A percentile compares a stretch with the other conserved stretches of the same genome.
Conservation (phyloP, 495 filamentous ascomycete genomes). For the Cercophora scortea region DNA sequence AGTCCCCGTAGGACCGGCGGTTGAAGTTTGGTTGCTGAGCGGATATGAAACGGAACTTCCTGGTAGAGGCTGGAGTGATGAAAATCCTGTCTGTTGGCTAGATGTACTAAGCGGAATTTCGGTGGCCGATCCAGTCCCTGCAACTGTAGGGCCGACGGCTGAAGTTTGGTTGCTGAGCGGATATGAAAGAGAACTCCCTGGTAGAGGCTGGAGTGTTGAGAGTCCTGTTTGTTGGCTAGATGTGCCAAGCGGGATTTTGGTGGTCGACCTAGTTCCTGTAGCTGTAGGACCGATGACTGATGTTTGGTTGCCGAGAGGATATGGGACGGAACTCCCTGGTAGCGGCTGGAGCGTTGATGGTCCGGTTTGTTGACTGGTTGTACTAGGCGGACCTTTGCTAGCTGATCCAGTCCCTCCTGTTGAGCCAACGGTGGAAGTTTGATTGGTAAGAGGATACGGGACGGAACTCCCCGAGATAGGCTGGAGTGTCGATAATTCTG, state of each 20-base stretch:
- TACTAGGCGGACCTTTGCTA: background rate
- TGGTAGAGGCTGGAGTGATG: background rate
- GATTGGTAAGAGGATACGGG: too few relatives aligned
- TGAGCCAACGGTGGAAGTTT: background rate
- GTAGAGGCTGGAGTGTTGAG: background rate
- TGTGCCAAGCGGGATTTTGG: background rate
- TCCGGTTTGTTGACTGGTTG: background rate
- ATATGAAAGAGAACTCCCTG: background rate
- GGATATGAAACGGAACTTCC: conserved; percentile 1
- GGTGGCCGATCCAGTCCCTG: background rate
- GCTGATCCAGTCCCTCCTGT: background rate
- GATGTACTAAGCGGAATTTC: background rate
- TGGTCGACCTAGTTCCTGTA: background rate
- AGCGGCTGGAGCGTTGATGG: background rate
- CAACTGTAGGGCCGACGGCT: conserved; percentile 2
- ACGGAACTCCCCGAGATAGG: too few relatives aligned
- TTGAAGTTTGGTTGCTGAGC: conserved; percentile 1
- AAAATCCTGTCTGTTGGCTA: background rate
- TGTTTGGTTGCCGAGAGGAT: conserved; percentile 4
- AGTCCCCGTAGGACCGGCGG: conserved; percentile 2
- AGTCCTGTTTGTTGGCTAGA: background rate
- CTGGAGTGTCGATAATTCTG: too few relatives aligned
- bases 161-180: conserved; percentile 2
- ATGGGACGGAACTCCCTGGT: background rate
- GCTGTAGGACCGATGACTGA: background rate